phyloP scores from a whole-genome alignment of 2,329 filamentous ascomycete species.

The Colletotrichum limetticola region DNA sequence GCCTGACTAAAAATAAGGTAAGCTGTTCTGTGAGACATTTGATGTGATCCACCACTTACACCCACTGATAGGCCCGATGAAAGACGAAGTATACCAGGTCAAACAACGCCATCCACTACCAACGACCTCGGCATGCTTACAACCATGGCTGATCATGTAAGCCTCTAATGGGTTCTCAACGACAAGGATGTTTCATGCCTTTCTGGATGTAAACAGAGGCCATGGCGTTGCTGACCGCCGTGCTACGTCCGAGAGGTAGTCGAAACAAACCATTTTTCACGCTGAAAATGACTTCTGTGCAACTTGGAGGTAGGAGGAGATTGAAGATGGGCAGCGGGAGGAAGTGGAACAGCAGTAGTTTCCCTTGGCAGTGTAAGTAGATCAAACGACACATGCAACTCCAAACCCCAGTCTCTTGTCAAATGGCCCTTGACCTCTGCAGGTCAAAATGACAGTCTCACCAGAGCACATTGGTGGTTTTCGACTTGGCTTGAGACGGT shows the following conservation, averaged over 20 bases:
- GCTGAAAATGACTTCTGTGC: constrained; percentile 37
- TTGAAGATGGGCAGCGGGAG: not conserved
- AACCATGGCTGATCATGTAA: constrained; percentile 30
- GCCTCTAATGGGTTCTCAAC: constrained; percentile 37
- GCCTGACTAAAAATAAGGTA: too few relatives aligned
- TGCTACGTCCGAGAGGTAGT: constrained; percentile 43
- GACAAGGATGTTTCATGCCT: constrained; percentile 41
- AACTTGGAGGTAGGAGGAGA: constrained; percentile 24
- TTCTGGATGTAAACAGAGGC: constrained; percentile 41
- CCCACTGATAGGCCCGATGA: constrained; percentile 38
- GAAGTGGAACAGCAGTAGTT: not conserved
- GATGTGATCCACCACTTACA: constrained; percentile 49
- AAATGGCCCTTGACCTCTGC: not conserved
- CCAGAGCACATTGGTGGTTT: not conserved
- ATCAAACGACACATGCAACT: constrained; percentile 7
- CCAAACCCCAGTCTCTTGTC: not conserved
- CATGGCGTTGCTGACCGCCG: constrained; percentile 40
- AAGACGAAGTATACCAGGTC: constrained; percentile 50
- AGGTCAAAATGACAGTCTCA: not conserved
- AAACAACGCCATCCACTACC: constrained; percentile 43
- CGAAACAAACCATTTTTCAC: constrained; percentile 39
- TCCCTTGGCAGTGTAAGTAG: not conserved
- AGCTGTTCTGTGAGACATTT: constrained; percentile 44
- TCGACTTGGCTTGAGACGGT: not conserved
- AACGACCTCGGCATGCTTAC: constrained; percentile 44